Evolutionary conservation across 1,139 yeast genomes (phyloP).

Genomic region (Suhomyces bokatorum): DNA sequence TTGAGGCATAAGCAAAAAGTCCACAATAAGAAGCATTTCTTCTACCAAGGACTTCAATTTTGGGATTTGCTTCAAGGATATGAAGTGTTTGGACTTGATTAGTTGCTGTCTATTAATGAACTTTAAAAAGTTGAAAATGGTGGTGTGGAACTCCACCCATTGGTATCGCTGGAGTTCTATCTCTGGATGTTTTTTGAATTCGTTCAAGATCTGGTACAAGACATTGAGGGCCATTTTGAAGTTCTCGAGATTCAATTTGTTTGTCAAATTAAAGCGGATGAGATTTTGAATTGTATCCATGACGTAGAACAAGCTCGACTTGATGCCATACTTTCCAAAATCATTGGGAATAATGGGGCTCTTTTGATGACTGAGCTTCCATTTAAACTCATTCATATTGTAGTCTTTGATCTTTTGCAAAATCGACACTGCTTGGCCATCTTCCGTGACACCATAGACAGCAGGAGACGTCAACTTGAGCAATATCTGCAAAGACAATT

Average conservation of each 20-base stretch:
- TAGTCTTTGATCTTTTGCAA: conserved; percentile 20
- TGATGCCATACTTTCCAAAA: conserved; percentile 25
- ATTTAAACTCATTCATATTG: conserved; percentile 39
- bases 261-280: conserved; percentile 42
- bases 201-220: conserved; percentile 24
- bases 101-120: conserved; percentile 28
- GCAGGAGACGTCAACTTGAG: conserved; percentile 27
- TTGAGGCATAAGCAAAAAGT: conserved; percentile 19
- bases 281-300: conserved; percentile 39
- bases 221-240: conserved; percentile 29
- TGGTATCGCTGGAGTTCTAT: conserved; percentile 20
- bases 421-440: conserved; percentile 5
- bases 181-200: conserved; percentile 10
- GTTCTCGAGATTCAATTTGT: conserved; percentile 32
- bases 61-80: conserved; percentile 13
- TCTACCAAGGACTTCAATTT: conserved; percentile 24
- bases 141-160: conserved; percentile 34
- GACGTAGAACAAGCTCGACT: conserved; percentile 37
- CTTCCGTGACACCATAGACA: not conserved
- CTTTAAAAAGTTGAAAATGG: conserved; percentile 27
- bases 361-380: conserved; percentile 46
- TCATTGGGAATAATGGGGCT: conserved; percentile 36
- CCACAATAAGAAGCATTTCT: conserved; percentile 30
- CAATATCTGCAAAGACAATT: conserved; percentile 25
- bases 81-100: conserved; percentile 20